Percentiles rank a stretch among this genome's conserved stretches.
Conservation (phyloP, 495 filamentous ascomycete species). For the Tuber aestivum region DNA sequence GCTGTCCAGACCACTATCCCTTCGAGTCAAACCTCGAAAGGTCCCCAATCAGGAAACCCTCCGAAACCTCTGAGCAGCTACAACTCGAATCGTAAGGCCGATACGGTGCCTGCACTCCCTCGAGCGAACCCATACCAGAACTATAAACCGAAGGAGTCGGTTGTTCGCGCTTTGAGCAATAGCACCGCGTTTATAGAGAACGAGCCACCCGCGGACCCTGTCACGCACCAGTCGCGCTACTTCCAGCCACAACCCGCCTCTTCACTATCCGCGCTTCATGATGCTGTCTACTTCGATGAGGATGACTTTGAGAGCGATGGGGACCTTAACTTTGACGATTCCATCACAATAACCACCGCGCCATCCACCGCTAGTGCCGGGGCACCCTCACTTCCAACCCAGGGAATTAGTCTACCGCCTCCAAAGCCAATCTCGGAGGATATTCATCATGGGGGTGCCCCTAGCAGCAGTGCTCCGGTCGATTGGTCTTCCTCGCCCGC, state of each 20-base stretch:
- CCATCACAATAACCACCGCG: slow-evolving; percentile 32
- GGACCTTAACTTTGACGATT: slow-evolving; percentile 58
- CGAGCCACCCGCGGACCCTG: not conserved
- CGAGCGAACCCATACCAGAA: slow-evolving; percentile 1
- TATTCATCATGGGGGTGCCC: slow-evolving; percentile 1
- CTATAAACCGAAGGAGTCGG: slow-evolving; percentile 10
- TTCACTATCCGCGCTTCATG: slow-evolving; percentile 29
- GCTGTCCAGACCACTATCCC: not conserved
- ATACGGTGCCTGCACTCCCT: not conserved
- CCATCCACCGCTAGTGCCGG: slow-evolving; percentile 3
- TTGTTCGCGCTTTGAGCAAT: slow-evolving; percentile 28
- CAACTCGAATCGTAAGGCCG: slow-evolving; percentile 2
- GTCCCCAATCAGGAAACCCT: not conserved
- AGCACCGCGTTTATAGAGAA: slow-evolving; percentile 25
- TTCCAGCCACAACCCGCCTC: slow-evolving; percentile 18
- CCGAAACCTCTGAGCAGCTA: not conserved
- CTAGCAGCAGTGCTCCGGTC: slow-evolving; percentile 51
- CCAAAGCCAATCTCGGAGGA: slow-evolving; percentile 19
- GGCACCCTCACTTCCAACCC: slow-evolving; percentile 1
- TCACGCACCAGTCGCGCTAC: not conserved
- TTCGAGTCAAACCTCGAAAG: not conserved
- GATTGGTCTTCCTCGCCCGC: slow-evolving; percentile 62
- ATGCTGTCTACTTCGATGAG: slow-evolving; percentile 52
- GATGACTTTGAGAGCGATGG: slow-evolving; percentile 66
- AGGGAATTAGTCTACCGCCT: slow-evolving; percentile 34